Percentiles rank a stretch among this genome's conserved stretches.
These are phyloP conservation scores for Aspergillus clavatus DNA, from an alignment of 2,329 filamentous ascomycete species.

Conservation along the genomic window DNA sequence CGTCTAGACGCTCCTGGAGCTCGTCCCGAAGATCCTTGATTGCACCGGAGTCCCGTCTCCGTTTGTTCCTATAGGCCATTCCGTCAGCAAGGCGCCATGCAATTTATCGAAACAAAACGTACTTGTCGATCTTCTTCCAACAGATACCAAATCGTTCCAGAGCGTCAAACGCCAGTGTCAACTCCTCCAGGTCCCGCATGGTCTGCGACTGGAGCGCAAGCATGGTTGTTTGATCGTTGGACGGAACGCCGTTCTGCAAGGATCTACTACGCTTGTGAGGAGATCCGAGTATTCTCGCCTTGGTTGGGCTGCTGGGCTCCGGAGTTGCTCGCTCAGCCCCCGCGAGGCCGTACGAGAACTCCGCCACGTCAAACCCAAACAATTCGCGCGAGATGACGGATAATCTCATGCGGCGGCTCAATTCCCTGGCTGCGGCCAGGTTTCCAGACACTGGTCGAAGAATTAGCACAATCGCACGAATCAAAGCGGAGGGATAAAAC, in stretches of 20 bases:
- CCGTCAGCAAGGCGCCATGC: slow-evolving; percentile 12
- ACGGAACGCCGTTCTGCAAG: slow-evolving; percentile 22
- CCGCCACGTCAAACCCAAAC: slow-evolving; percentile 37
- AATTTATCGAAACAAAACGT: slow-evolving; percentile 15
- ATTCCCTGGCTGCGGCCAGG: slow-evolving; percentile 52
- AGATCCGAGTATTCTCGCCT: slow-evolving; percentile 23
- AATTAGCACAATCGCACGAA: background rate
- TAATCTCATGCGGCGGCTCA: slow-evolving; percentile 49
- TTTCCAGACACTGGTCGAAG: slow-evolving; percentile 29
- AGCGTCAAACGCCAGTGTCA: slow-evolving; percentile 61
- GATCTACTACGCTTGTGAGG: slow-evolving; percentile 27
- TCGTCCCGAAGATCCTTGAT: slow-evolving; percentile 51
- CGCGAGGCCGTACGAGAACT: slow-evolving; percentile 18
- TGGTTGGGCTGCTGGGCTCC: slow-evolving; percentile 31
- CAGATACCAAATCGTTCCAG: slow-evolving; percentile 62
- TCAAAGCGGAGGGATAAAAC: slow-evolving; percentile 38
- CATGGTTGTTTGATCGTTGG: slow-evolving; percentile 20
- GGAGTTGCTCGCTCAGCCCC: slow-evolving; percentile 19
- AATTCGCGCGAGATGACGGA: slow-evolving; percentile 42
- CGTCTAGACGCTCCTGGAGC: slow-evolving; percentile 52
- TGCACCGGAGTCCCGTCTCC: slow-evolving; percentile 30
- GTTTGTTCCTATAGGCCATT: slow-evolving; percentile 21
- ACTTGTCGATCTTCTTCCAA: slow-evolving; percentile 44
- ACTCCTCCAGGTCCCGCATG: slow-evolving; percentile 64
- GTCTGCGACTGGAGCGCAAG: slow-evolving; percentile 51